These are phyloP conservation scores for Phanerochaete carnosa DNA, from an alignment of 768 basidiomycete species.

Conservation along the genomic window DNA sequence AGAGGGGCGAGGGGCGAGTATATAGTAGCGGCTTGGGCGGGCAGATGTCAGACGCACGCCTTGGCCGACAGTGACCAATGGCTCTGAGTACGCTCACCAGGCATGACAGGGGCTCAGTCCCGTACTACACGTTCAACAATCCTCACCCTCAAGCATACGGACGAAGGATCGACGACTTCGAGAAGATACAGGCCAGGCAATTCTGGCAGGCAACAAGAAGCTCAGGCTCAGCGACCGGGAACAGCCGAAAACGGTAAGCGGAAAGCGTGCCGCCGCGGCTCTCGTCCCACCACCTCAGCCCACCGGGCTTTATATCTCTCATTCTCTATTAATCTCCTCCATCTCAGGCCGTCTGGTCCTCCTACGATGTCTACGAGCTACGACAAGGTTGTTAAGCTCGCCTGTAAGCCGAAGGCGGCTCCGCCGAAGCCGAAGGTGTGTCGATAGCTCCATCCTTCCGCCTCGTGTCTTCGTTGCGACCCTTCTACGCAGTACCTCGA, in stretches of 20 bases:
- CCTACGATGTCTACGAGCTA: slow-evolving; percentile 43
- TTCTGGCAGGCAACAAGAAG: neutral
- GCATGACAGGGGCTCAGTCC: neutral
- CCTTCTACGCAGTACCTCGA: slow-evolving; percentile 75
- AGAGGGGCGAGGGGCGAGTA: neutral
- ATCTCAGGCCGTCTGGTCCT: neutral
- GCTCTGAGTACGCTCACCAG: neutral
- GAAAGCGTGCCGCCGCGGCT: neutral
- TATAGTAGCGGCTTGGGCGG: neutral
- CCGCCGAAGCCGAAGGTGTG: slow-evolving; percentile 92
- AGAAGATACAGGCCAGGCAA: neutral
- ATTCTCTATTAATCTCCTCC: neutral
- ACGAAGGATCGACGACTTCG: neutral
- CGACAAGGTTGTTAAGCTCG: slow-evolving; percentile 92
- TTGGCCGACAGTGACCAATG: neutral
- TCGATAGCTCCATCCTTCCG: neutral
- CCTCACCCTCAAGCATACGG: neutral
- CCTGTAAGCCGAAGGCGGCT: slow-evolving; percentile 95
- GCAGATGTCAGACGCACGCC: neutral
- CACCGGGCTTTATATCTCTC: neutral
- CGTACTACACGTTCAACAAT: neutral
- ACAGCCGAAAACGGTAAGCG: slow-evolving; percentile 1
- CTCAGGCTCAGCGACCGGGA: neutral
- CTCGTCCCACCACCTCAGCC: slow-evolving; percentile 1
- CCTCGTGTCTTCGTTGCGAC: neutral